phyloP scores from a whole-genome alignment of 2,329 filamentous ascomycete species.

The Fusarium sp. region DNA sequence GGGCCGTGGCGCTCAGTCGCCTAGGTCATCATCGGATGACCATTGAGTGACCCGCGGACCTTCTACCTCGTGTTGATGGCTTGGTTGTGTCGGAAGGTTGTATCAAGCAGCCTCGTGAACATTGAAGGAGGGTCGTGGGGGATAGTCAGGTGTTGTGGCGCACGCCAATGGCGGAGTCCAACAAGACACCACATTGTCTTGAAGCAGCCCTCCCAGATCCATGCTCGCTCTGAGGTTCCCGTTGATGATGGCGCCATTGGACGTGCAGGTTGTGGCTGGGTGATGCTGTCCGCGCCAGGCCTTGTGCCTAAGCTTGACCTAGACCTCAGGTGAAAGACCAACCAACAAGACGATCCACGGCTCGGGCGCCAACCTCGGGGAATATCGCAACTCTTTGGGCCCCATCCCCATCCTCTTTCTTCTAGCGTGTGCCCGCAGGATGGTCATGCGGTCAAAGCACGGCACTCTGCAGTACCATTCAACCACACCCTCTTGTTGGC shows the following conservation, averaged over 20 bases:
- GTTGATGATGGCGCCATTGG: constrained; percentile 37
- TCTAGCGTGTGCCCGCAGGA: constrained; percentile 18
- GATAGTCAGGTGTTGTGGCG: constrained; percentile 51
- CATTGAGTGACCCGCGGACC: constrained; percentile 14
- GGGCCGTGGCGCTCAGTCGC: constrained; percentile 19
- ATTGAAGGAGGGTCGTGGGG: constrained; percentile 42
- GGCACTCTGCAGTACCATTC: constrained; percentile 22
- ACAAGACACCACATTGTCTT: constrained; percentile 34
- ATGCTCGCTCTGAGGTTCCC: constrained; percentile 21
- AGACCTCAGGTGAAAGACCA: constrained; percentile 1
- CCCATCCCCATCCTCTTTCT: constrained; percentile 9
- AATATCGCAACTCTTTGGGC: constrained; percentile 17
- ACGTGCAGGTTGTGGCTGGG: constrained; percentile 32
- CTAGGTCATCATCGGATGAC: constrained; percentile 35
- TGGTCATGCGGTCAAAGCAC: constrained; percentile 40
- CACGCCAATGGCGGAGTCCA: constrained; percentile 47
- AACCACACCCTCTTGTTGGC: constrained; percentile 15
- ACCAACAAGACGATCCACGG: background rate
- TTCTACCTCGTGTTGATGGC: constrained; percentile 37
- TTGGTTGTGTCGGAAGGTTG: constrained; percentile 32
- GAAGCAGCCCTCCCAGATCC: constrained; percentile 20
- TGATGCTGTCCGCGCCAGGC: constrained; percentile 14
- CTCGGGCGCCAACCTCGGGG: constrained; percentile 15
- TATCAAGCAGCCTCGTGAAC: constrained; percentile 48
- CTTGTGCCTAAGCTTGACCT: constrained; percentile 1